phyloP scores from a whole-genome alignment of 306 rosid genomes.

The Fragaria iinumae region DNA sequence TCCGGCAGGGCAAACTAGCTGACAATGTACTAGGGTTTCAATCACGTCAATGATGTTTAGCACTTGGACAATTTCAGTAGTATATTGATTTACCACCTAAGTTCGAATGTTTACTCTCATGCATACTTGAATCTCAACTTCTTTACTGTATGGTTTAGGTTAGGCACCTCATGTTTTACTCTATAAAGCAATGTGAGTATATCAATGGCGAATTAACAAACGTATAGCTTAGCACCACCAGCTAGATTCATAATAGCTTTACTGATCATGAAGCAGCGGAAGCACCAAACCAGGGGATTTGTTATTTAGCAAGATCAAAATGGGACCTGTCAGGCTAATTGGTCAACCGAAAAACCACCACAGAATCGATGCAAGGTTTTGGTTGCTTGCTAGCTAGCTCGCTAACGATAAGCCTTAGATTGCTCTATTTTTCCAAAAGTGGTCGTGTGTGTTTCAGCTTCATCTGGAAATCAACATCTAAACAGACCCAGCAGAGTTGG shows the following conservation, averaged over 20 bases:
- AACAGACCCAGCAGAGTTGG: slow-evolving; percentile 21
- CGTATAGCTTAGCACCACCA: background rate
- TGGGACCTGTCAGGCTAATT: background rate
- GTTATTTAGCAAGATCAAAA: background rate
- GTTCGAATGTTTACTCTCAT: background rate
- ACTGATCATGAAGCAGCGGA: background rate
- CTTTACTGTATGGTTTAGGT: background rate
- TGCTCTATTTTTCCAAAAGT: background rate
- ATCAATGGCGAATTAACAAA: background rate
- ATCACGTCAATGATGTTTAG: background rate
- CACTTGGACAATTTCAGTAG: background rate
- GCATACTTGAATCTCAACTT: background rate
- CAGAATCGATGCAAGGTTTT: slow-evolving; percentile 10
- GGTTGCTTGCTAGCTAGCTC: background rate
- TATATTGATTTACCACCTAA: background rate
- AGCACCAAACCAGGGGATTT: background rate
- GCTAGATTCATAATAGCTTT: background rate
- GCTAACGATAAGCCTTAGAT: slow-evolving; percentile 17
- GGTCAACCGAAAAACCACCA: slow-evolving; percentile 15
- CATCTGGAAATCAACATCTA: slow-evolving; percentile 41
- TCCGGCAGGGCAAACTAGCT: too few species aligned
- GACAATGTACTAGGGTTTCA: too few species aligned
- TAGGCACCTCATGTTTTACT: background rate
- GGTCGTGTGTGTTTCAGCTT: slow-evolving; percentile 30
- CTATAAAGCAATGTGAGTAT: background rate